Conservation (phyloP, 1,284 basidiomycete genomes). For the Golubevia sp. region DNA sequence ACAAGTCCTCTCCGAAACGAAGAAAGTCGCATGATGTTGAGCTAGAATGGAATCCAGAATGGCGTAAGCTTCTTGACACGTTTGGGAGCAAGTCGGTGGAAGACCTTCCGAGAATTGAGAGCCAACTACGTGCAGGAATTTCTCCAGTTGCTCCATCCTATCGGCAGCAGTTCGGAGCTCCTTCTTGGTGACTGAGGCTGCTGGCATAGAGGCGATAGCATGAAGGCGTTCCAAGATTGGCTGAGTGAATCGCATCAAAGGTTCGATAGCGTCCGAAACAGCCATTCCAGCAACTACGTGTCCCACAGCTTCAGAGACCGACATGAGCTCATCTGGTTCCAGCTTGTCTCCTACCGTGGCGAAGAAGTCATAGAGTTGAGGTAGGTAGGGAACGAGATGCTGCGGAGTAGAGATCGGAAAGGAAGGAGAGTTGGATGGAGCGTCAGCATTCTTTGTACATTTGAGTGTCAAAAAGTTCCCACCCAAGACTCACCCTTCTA, state of each 20-base stretch:
- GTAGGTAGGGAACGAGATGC: constrained; percentile 79
- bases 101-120: constrained; percentile 8
- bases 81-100: constrained; percentile 35
- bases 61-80: constrained; percentile 42
- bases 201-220: constrained; percentile 13
- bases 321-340: constrained; percentile 43
- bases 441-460: too few relatives aligned
- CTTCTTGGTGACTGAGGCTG: constrained; percentile 18
- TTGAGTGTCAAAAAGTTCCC: background rate
- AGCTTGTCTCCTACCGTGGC: constrained; percentile 36
- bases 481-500: constrained; percentile 14
- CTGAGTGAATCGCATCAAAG: constrained; percentile 45
- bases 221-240: constrained; percentile 42
- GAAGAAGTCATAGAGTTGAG: constrained; percentile 56
- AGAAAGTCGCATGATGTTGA: constrained; percentile 34
- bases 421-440: constrained; percentile 10
- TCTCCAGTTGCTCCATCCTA: constrained; percentile 54
- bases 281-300: constrained; percentile 46
- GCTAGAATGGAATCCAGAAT: constrained; percentile 48
- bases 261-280: constrained; percentile 33
- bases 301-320: constrained; percentile 52
- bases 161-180: constrained; percentile 48
- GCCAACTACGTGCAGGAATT: constrained; percentile 34
- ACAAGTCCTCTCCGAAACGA: constrained; percentile 69
- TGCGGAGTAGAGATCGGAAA: constrained; percentile 51